A percentile compares a stretch with the other conserved stretches of the same genome.
phyloP scores from a whole-genome alignment of 768 basidiomycete species.

The Phaeotremella skinneri region DNA sequence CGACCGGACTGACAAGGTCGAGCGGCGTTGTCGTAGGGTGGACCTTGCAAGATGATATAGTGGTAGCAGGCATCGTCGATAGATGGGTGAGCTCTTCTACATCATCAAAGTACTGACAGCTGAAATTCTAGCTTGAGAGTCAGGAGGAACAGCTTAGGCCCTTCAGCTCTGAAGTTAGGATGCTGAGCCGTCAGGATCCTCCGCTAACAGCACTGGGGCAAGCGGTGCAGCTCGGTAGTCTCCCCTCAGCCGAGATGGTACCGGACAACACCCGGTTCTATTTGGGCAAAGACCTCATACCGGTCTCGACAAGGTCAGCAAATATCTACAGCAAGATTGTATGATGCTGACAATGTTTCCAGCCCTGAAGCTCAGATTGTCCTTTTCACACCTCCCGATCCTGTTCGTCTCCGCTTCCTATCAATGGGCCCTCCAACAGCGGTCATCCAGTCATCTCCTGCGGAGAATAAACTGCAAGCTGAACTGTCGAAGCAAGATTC shows the following conservation, averaged over 20 bases:
- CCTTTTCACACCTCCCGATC: conserved; percentile 60
- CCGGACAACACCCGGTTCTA: conserved; percentile 1
- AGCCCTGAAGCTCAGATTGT: conserved; percentile 48
- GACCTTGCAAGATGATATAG: conserved; percentile 16
- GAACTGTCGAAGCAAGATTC: conserved; percentile 24
- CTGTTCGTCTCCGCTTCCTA: conserved; percentile 65
- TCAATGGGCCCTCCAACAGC: conserved; percentile 55
- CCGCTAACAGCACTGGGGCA: neutral
- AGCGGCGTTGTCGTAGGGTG: conserved; percentile 27
- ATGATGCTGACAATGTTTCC: neutral
- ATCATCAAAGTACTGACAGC: neutral
- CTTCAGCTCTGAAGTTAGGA: neutral
- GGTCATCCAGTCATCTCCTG: conserved; percentile 18
- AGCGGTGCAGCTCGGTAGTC: conserved; percentile 2
- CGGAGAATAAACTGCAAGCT: conserved; percentile 29
- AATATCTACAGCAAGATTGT: neutral
- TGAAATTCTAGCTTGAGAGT: neutral
- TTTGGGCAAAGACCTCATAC: neutral
- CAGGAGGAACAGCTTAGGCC: neutral
- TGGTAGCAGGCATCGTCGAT: conserved; percentile 29
- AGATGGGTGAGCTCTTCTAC: conserved; percentile 16
- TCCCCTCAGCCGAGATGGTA: neutral
- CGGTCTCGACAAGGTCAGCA: neutral
- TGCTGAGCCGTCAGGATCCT: neutral
- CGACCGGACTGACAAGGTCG: neutral